phyloP scores from a whole-genome alignment of 805 yeast genomes.

The Candida schatavii region DNA sequence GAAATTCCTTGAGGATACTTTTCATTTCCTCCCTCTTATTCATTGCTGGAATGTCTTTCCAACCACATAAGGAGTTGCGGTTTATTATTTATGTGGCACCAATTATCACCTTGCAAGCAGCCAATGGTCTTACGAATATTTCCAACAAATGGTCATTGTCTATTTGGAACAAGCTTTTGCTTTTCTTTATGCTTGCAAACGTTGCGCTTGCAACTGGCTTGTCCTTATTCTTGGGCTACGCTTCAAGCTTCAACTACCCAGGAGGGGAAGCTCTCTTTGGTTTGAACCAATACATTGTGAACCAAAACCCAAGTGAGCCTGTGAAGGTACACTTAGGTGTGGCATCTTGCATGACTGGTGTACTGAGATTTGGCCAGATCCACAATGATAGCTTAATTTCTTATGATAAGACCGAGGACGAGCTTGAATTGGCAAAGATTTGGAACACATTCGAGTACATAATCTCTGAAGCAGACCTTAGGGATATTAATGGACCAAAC shows the following conservation, averaged over 20 bases:
- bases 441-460: slow-evolving; percentile 32
- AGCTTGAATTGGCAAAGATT: slow-evolving; percentile 23
- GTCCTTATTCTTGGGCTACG: slow-evolving; percentile 52
- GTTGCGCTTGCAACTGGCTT: slow-evolving; percentile 29
- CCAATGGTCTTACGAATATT: slow-evolving; percentile 51
- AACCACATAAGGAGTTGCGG: slow-evolving; percentile 94
- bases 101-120: slow-evolving; percentile 58
- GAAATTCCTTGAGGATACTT: slow-evolving; percentile 41
- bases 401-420: slow-evolving; percentile 78
- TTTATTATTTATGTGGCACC: slow-evolving; percentile 79
- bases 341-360: slow-evolving; percentile 85
- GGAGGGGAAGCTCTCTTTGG: slow-evolving; percentile 73
- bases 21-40: slow-evolving; percentile 52
- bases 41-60: slow-evolving; percentile 66
- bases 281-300: slow-evolving; percentile 45
- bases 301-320: slow-evolving; percentile 14
- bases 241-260: slow-evolving; percentile 79
- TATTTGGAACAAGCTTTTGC: slow-evolving; percentile 25
- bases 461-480: slow-evolving; percentile 24
- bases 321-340: slow-evolving; percentile 70
- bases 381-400: slow-evolving; percentile 22
- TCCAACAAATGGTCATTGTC: slow-evolving; percentile 15
- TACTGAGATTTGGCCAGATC: slow-evolving; percentile 68
- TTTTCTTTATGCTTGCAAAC: slow-evolving; percentile 20
- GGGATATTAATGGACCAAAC: slow-evolving; percentile 1